Evolutionary conservation across 1,139 yeast species (phyloP).

Genomic region (Sugiyamaella japonica): DNA sequence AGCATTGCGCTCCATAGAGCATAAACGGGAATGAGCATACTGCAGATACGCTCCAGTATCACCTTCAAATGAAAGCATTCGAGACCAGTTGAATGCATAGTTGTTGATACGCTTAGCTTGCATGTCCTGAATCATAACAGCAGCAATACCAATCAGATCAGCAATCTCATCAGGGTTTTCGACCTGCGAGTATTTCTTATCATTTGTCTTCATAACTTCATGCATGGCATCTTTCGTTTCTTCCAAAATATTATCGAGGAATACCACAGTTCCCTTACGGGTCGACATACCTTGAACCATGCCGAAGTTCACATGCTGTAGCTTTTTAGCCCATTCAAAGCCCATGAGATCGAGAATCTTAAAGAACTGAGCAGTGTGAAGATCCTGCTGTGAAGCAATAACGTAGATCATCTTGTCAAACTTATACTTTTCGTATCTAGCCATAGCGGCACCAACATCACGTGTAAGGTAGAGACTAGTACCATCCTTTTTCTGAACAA

Average conservation of each 20-base stretch:
- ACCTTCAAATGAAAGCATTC: conserved; percentile 98
- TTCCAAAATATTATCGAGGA: conserved; percentile 89
- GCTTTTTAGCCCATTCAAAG: conserved; percentile 76
- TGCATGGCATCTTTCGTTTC: conserved; percentile 96
- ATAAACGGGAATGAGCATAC: conserved; percentile 96
- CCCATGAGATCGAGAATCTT: conserved; percentile 94
- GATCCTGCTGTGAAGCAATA: conserved; percentile 93
- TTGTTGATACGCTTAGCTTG: conserved; percentile 95
- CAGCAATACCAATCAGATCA: conserved; percentile 93
- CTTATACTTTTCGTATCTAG: conserved; percentile 77
- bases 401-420: conserved; percentile 97
- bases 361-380: conserved; percentile 91
- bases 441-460: conserved; percentile 96
- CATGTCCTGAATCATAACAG: conserved; percentile 99
- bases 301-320: conserved; percentile 90
- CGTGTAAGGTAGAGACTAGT: conserved; percentile 92
- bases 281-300: conserved; percentile 99
- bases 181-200: conserved; percentile 87
- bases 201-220: conserved; percentile 94
- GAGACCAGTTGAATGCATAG: conserved; percentile 96
- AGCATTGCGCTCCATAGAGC: conserved; percentile 91
- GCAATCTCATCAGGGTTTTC: conserved; percentile 95
- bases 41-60: conserved; percentile 99
- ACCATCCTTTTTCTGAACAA: conserved; percentile 94
- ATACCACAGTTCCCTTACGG: conserved; percentile 97